These are phyloP conservation scores for Boechera stricta DNA, from an alignment of 345 rosid species.

Conservation along the genomic window DNA sequence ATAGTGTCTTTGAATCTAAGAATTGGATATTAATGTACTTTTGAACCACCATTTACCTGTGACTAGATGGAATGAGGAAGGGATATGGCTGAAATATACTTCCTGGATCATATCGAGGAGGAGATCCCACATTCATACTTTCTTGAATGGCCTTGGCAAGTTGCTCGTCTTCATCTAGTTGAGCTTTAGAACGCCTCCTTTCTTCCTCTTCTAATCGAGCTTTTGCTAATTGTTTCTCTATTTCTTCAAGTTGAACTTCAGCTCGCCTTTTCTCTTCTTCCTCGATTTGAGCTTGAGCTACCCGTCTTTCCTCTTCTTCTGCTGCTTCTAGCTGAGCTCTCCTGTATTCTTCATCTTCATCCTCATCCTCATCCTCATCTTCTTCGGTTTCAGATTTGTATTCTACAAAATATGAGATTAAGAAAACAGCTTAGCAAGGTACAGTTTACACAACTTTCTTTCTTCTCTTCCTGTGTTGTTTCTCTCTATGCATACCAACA, in stretches of 20 bases:
- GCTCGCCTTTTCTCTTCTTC: constrained; percentile 55
- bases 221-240: constrained; percentile 45
- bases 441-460: constrained; percentile 4
- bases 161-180: constrained; percentile 87
- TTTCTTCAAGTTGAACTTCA: constrained; percentile 51
- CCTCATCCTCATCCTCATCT: constrained; percentile 39
- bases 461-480: neutral
- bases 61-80: constrained; percentile 55
- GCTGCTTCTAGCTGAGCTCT: constrained; percentile 50
- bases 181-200: constrained; percentile 48
- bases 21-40: neutral
- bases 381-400: constrained; percentile 56
- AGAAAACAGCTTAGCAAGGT: constrained; percentile 30
- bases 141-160: constrained; percentile 93
- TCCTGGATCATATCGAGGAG: constrained; percentile 59
- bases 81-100: constrained; percentile 62
- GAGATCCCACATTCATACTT: constrained; percentile 64
- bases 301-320: constrained; percentile 40
- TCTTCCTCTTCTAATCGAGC: constrained; percentile 63
- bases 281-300: constrained; percentile 45
- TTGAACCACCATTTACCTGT: constrained; percentile 58
- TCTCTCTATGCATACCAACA: neutral
- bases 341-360: constrained; percentile 41
- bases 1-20: neutral
- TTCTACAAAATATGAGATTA: constrained; percentile 36